These are phyloP conservation scores for Elsinoe australis DNA, from an alignment of 2,329 filamentous ascomycete species.

Conservation along the genomic window DNA sequence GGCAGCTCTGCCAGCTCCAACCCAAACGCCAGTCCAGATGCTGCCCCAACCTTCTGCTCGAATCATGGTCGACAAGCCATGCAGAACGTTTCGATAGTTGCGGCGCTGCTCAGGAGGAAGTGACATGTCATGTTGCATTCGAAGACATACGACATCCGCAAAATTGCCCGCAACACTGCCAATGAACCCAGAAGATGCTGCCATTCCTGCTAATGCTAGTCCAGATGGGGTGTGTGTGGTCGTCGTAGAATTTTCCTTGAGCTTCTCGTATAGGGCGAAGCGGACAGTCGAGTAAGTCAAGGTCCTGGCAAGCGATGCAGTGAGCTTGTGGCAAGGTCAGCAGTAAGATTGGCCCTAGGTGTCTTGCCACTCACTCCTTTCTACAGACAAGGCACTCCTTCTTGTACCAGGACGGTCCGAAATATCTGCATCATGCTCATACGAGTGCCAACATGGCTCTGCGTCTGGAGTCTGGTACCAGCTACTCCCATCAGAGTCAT, in stretches of 20 bases:
- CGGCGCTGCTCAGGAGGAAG: constrained; percentile 20
- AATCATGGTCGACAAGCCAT: constrained; percentile 23
- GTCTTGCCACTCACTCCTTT: constrained; percentile 20
- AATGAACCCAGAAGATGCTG: constrained; percentile 21
- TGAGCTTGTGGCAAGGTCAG: constrained; percentile 19
- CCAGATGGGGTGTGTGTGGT: constrained; percentile 22
- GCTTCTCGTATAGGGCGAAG: constrained; percentile 23
- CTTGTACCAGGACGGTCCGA: constrained; percentile 20
- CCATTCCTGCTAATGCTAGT: constrained; percentile 20
- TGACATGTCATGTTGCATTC: constrained; percentile 23
- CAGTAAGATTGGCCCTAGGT: background rate
- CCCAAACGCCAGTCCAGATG: constrained; percentile 24
- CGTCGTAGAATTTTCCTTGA: constrained; percentile 22
- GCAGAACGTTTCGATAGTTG: constrained; percentile 22
- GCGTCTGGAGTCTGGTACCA: constrained; percentile 20
- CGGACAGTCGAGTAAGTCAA: constrained; percentile 22
- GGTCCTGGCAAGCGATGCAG: constrained; percentile 21
- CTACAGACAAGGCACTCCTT: constrained; percentile 22
- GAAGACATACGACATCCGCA: constrained; percentile 23
- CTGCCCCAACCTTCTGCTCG: constrained; percentile 22
- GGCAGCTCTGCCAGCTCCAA: constrained; percentile 22
- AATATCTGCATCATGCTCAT: constrained; percentile 21
- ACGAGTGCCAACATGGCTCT: constrained; percentile 15
- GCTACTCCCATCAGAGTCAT: constrained; percentile 3
- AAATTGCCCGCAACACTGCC: constrained; percentile 23